phyloP scores from a whole-genome alignment of 768 basidiomycete species.

The Rhodotorula babjevae region DNA sequence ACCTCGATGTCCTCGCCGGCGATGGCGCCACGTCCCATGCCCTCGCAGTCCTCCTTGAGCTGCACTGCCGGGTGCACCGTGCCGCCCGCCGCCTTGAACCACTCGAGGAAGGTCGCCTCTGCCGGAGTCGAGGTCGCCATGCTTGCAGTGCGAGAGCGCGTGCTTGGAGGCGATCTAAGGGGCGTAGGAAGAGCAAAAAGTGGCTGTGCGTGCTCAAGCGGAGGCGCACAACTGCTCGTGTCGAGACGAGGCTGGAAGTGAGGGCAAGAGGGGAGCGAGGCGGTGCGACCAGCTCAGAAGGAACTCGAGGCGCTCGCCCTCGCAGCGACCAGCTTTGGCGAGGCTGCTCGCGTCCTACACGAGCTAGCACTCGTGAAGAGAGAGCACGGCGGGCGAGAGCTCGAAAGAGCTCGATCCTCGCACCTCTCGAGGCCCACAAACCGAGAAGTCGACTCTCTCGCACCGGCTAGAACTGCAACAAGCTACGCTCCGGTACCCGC shows the following conservation, averaged over 20 bases:
- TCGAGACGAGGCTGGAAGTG: neutral
- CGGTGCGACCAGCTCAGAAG: too few species aligned
- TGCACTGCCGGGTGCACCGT: conserved; percentile 38
- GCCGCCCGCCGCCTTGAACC: conserved; percentile 41
- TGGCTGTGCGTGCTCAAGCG: neutral
- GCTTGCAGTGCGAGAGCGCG: neutral
- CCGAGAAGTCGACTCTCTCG: too few species aligned
- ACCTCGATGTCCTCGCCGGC: conserved; percentile 72
- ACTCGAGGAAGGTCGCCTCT: conserved; percentile 37
- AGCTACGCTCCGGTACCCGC: conserved; percentile 24
- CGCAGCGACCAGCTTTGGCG: too few species aligned
- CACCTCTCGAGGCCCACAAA: too few species aligned
- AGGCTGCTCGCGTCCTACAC: too few species aligned
- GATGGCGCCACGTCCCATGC: conserved; percentile 64
- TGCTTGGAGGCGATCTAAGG: too few species aligned
- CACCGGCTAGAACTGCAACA: neutral
- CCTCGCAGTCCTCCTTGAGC: conserved; percentile 41
- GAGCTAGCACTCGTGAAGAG: too few species aligned
- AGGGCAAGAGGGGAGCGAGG: too few species aligned
- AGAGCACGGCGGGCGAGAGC: too few species aligned
- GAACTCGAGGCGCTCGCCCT: too few species aligned
- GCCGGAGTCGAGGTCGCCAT: conserved; percentile 3
- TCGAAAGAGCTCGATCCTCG: too few species aligned
- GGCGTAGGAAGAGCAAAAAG: neutral
- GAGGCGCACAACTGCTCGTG: too few species aligned